Evolutionary conservation across 805 yeast species (phyloP).

Genomic region (Ogataea pilisensis): DNA sequence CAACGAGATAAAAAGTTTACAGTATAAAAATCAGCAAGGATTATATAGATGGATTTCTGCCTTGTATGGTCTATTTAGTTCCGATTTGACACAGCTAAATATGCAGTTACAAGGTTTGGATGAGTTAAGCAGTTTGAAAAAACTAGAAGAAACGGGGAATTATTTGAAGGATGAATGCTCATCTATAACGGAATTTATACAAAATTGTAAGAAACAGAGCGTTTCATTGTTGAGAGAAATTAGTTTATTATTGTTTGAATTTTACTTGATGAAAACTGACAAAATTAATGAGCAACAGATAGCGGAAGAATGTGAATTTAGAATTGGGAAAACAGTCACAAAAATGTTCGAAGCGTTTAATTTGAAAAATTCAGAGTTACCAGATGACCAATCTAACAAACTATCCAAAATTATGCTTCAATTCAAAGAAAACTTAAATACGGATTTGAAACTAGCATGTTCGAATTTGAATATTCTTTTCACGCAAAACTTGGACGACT

Average conservation of each 20-base stretch:
- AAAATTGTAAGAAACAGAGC: slow-evolving; percentile 23
- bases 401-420: slow-evolving; percentile 12
- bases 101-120: slow-evolving; percentile 25
- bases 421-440: slow-evolving; percentile 17
- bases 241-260: slow-evolving; percentile 26
- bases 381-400: slow-evolving; percentile 9
- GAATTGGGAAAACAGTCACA: slow-evolving; percentile 16
- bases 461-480: slow-evolving; percentile 20
- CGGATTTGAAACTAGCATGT: slow-evolving; percentile 22
- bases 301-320: slow-evolving; percentile 17
- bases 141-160: slow-evolving; percentile 20
- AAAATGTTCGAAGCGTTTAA: slow-evolving; percentile 14
- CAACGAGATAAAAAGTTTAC: slow-evolving; percentile 10
- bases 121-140: slow-evolving; percentile 17
- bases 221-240: slow-evolving; percentile 21
- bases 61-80: slow-evolving; percentile 24
- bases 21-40: slow-evolving; percentile 19
- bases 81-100: slow-evolving; percentile 23
- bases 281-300: slow-evolving; percentile 13
- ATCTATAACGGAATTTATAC: slow-evolving; percentile 18
- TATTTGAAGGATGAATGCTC: slow-evolving; percentile 19
- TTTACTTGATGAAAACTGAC: slow-evolving; percentile 22
- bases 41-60: slow-evolving; percentile 28
- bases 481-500: slow-evolving; percentile 26
- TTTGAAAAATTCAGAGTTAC: slow-evolving; percentile 7